Evolutionary conservation across 257 asterid species (phyloP), one percentile per base, ranked within the genome.

Genomic region (Striga asiatica): DNA sequence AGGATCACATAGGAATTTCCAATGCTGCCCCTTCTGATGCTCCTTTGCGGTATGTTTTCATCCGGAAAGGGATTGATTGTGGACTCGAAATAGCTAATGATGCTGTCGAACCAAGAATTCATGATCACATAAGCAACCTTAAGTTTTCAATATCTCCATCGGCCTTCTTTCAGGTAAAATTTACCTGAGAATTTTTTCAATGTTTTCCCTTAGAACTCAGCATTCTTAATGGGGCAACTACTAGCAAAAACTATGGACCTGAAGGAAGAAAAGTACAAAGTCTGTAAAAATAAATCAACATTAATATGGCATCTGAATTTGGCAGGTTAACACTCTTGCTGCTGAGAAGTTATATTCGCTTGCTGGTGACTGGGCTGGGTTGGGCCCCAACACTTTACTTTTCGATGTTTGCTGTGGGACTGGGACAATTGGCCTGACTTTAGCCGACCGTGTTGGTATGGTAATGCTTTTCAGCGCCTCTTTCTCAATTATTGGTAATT

Each of bases 401-500:
- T 92, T 92, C 50, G 99, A 92, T 66, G 50, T 92, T 66, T 92
- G 99, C 77, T 92, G 99, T 64, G 99, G 99, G 32, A 92, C 99
- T 42, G 99, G 99, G 66, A 84, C 99, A 14, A 92, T 92, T 66
- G 99, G 99, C 47, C 72, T 92, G 61, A 82, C 93, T 61, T 68
- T 92, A 64, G 89, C 98, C 41, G 87, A 82, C 70, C 93, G 78
- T 71, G 98, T 92, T 66, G 98, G 98, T 74, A 88, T 88, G 98
- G 98, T 92, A 84, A 92, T 85, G 77, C 65, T 78, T 70, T 14
- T 21, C 16, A 55, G 60, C 54, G 72, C 76, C 58, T 61, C 70
- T 64, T 57, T 27, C 5, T 27, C 7, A 7, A 45, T 11, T 51
- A 14, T 62, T 53, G 49, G 49, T 24, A 21, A 39, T 42, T 17